Evolutionary conservation across 306 rosid species (phyloP).

Genomic region (Ormosia emarginata): DNA sequence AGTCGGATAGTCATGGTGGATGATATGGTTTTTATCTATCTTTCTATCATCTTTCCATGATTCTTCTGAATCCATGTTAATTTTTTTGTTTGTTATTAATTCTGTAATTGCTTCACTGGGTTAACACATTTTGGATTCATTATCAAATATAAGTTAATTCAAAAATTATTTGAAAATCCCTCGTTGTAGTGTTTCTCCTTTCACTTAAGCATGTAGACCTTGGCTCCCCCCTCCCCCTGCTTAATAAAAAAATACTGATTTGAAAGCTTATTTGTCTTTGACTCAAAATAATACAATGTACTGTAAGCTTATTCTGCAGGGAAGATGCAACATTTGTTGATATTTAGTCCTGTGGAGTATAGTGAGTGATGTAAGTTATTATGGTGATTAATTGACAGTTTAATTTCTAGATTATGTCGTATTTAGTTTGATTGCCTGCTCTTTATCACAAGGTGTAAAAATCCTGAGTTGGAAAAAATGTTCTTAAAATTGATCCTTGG

Average conservation of each 20-base stretch:
- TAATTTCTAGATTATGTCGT: not conserved
- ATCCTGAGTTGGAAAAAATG: not conserved
- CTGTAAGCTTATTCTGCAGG: not conserved
- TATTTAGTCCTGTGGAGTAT: not conserved
- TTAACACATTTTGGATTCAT: not conserved
- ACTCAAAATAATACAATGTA: not conserved
- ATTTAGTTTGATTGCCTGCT: not conserved
- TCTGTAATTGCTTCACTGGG: not conserved
- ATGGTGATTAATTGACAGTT: not conserved
- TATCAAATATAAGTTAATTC: not conserved
- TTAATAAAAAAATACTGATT: not conserved
- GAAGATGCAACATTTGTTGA: not conserved
- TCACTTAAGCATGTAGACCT: not conserved
- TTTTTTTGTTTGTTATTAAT: not conserved
- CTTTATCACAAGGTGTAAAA: not conserved
- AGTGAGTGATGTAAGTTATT: not conserved
- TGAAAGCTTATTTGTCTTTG: not conserved
- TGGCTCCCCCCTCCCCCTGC: not conserved
- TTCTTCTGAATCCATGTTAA: not conserved
- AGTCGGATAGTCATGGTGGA: conserved; percentile 7
- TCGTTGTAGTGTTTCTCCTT: not conserved
- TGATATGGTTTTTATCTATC: not conserved
- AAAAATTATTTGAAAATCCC: not conserved
- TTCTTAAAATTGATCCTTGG: not conserved
- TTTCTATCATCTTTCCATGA: not conserved